phyloP scores from a whole-genome alignment of 2,329 filamentous ascomycete species.

The Apiospora arundinis region DNA sequence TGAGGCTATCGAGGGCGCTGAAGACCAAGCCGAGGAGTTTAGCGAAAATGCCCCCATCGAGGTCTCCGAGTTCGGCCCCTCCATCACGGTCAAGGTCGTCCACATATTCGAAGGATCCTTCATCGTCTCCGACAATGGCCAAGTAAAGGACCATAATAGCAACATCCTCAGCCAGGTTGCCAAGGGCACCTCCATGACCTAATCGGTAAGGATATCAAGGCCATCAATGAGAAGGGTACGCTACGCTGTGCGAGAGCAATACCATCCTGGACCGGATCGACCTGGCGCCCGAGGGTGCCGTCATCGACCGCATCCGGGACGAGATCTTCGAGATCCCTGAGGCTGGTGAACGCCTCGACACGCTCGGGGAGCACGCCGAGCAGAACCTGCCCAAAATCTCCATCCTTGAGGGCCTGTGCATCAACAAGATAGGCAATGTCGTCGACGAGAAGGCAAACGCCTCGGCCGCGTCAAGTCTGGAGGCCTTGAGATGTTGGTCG shows the following conservation, averaged over 20 bases:
- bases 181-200: constrained; percentile 37
- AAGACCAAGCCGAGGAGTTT: constrained; percentile 15
- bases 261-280: constrained; percentile 68
- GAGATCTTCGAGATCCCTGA: constrained; percentile 40
- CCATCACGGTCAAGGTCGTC: constrained; percentile 41
- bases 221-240: constrained; percentile 69
- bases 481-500: constrained; percentile 48
- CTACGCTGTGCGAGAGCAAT: constrained; percentile 69
- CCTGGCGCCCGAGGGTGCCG: constrained; percentile 51
- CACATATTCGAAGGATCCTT: constrained; percentile 44
- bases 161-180: constrained; percentile 43
- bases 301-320: constrained; percentile 44
- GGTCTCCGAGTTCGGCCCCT: constrained; percentile 40
- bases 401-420: constrained; percentile 48
- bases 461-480: constrained; percentile 50
- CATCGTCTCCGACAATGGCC: constrained; percentile 52
- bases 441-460: constrained; percentile 51
- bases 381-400: constrained; percentile 37
- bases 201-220: too few species aligned
- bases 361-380: constrained; percentile 35
- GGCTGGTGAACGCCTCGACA: constrained; percentile 39
- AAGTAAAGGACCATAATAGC: constrained; percentile 53
- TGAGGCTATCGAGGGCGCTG: constrained; percentile 29
- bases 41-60: constrained; percentile 37
- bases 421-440: constrained; percentile 53